A percentile compares a stretch with the other conserved stretches of the same genome.
These are phyloP conservation scores for Xylaria sp. DNA, from an alignment of 2,329 filamentous ascomycete genomes.

Conservation along the genomic window DNA sequence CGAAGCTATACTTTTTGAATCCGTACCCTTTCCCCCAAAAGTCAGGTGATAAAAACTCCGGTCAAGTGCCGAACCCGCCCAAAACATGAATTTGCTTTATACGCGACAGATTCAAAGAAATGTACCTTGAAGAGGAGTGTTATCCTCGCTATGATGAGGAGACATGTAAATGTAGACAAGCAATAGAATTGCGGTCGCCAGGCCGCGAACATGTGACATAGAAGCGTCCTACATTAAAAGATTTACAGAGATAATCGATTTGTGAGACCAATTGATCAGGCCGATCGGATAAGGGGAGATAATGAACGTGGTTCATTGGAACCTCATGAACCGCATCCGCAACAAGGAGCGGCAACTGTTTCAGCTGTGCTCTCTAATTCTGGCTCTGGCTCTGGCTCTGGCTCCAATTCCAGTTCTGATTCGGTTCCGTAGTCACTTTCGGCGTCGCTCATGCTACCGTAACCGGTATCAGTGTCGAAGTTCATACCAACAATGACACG, in stretches of 20 bases:
- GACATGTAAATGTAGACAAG: conserved; percentile 5
- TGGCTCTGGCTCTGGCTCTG: conserved; percentile 11
- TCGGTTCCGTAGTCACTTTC: conserved; percentile 34
- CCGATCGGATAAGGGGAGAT: conserved; percentile 8
- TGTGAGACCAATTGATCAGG: conserved; percentile 5
- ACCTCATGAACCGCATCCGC: conserved; percentile 29
- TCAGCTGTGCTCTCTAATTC: conserved; percentile 22
- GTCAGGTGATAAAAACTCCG: conserved; percentile 31
- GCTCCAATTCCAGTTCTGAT: conserved; percentile 24
- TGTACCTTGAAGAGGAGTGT: conserved; percentile 23
- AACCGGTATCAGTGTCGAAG: conserved; percentile 64
- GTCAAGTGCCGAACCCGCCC: conserved; percentile 17
- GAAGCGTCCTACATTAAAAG: conserved; percentile 22
- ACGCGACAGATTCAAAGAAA: conserved; percentile 26
- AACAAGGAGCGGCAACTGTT: conserved; percentile 17
- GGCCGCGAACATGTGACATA: conserved; percentile 10
- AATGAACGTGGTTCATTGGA: conserved; percentile 1
- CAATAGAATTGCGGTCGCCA: conserved; percentile 13
- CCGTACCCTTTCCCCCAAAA: conserved; percentile 28
- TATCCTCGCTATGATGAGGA: conserved; percentile 18
- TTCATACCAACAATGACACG: conserved; percentile 70
- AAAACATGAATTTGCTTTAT: conserved; percentile 30
- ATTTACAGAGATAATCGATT: conserved; percentile 21
- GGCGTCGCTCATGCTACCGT: conserved; percentile 57
- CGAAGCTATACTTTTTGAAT: conserved; percentile 26